Percentiles rank a stretch among this genome's conserved stretches.
phyloP scores from a whole-genome alignment of 495 filamentous ascomycete species.

The Aspergillus coremiiformis region DNA sequence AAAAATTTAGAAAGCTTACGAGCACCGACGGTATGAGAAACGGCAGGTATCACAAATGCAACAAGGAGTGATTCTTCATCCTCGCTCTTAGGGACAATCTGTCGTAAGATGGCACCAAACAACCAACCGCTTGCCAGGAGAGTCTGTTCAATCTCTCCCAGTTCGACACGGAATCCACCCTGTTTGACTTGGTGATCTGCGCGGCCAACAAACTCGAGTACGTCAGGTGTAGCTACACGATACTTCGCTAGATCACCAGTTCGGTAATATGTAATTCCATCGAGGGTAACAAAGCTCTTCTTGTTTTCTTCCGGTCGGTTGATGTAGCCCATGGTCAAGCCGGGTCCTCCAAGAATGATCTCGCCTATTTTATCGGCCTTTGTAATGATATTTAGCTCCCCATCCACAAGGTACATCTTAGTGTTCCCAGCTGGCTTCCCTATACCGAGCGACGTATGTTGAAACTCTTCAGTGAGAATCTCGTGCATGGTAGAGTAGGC shows the following conservation, averaged over 20 bases:
- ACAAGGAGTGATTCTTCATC: neutral
- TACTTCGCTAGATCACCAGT: conserved; percentile 2
- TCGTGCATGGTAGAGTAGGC: neutral
- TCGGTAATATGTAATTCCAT: neutral
- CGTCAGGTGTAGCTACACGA: neutral
- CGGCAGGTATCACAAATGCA: neutral
- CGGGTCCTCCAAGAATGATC: conserved; percentile 1
- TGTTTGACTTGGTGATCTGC: conserved; percentile 7
- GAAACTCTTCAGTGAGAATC: neutral
- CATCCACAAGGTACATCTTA: conserved; percentile 1
- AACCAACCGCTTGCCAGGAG: neutral
- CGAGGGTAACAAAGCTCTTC: neutral
- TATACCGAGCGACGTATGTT: conserved; percentile 1
- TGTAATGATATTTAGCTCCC: neutral
- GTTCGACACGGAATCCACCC: conserved; percentile 5
- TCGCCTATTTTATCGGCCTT: neutral
- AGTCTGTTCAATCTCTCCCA: conserved; percentile 4
- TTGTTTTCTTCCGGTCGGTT: neutral
- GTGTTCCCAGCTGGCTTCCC: conserved; percentile 2
- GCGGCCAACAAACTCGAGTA: conserved; percentile 2
- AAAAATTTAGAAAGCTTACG: neutral
- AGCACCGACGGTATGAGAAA: neutral
- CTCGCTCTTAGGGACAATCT: neutral
- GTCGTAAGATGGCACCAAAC: neutral
- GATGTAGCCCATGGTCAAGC: conserved; percentile 1